Percentiles rank a stretch among this genome's conserved stretches.
These are phyloP conservation scores for Isoetes taiwanensis DNA, from an alignment of 75 land plant genomes.

Conservation along the genomic window DNA sequence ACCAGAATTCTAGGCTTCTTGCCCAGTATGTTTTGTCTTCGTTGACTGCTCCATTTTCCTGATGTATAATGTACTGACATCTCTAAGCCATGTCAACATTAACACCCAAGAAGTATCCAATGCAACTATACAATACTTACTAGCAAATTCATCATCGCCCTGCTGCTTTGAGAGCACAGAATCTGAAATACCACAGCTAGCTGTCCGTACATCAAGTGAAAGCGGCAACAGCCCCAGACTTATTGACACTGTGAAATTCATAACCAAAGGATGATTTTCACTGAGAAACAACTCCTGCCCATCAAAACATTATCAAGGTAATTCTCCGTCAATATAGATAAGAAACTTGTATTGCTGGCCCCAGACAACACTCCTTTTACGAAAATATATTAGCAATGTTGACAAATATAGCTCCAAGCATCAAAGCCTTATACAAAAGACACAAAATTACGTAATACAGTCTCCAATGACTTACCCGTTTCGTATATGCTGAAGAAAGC, in stretches of 20 bases:
- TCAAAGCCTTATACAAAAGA: too few species aligned
- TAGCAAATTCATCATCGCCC: slow-evolving; percentile 46
- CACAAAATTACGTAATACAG: not conserved
- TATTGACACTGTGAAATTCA: slow-evolving; percentile 48
- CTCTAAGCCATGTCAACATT: too few species aligned
- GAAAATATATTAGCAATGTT: not conserved
- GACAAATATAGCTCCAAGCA: too few species aligned
- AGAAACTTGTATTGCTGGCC: too few species aligned
- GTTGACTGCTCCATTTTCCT: too few species aligned
- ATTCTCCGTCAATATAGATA: too few species aligned
- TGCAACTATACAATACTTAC: slow-evolving; percentile 22
- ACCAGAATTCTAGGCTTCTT: too few species aligned
- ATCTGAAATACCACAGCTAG: slow-evolving; percentile 66
- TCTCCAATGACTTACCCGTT: slow-evolving; percentile 29
- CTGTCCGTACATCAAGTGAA: slow-evolving; percentile 42
- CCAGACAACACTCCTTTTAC: not conserved
- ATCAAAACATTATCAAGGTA: not conserved
- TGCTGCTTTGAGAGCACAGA: slow-evolving; percentile 42
- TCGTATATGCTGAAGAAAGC: slow-evolving; percentile 33
- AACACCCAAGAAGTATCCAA: not conserved
- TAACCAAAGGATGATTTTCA: slow-evolving; percentile 72
- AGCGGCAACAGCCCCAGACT: slow-evolving; percentile 71
- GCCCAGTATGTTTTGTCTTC: too few species aligned
- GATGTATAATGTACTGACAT: too few species aligned
- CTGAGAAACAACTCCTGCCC: slow-evolving; percentile 25